A percentile compares a stretch with the other conserved stretches of the same genome.
These are phyloP conservation scores for Penicillium sp. DNA, from an alignment of 2,329 filamentous ascomycete genomes.

Conservation along the genomic window DNA sequence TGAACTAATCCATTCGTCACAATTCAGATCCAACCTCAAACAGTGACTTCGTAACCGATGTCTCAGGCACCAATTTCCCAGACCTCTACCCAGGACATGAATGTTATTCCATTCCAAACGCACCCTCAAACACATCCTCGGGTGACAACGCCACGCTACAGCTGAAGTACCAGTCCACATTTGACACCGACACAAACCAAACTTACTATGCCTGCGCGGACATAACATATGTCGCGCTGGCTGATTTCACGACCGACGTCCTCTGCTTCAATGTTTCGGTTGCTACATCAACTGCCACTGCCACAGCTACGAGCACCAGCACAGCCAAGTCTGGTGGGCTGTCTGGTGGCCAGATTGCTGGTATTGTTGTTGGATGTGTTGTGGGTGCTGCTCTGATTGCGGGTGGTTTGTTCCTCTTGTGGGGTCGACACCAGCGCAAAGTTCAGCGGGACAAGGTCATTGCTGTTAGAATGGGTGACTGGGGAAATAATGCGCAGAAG, in stretches of 20 bases:
- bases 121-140: conserved; percentile 31
- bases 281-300: conserved; percentile 18
- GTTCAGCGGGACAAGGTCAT: conserved; percentile 11
- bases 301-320: conserved; percentile 11
- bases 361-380: conserved; percentile 38
- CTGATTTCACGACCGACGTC: conserved; percentile 40
- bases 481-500: conserved; percentile 2
- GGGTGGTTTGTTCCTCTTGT: conserved; percentile 17
- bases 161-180: conserved; percentile 45
- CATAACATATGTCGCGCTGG: conserved; percentile 44
- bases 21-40: conserved; percentile 40
- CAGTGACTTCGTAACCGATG: conserved; percentile 41
- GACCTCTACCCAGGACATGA: conserved; percentile 46
- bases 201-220: conserved; percentile 52
- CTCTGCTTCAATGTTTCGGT: conserved; percentile 51
- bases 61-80: conserved; percentile 27
- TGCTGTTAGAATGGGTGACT: conserved; percentile 12
- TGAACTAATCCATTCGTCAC: neutral
- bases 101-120: conserved; percentile 45
- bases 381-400: conserved; percentile 18
- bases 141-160: conserved; percentile 50
- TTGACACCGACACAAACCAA: conserved; percentile 42
- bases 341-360: conserved; percentile 45
- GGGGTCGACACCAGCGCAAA: conserved; percentile 8
- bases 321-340: conserved; percentile 26